These are phyloP conservation scores for Pleurotus sapidus DNA, from an alignment of 768 basidiomycete genomes.

Conservation along the genomic window DNA sequence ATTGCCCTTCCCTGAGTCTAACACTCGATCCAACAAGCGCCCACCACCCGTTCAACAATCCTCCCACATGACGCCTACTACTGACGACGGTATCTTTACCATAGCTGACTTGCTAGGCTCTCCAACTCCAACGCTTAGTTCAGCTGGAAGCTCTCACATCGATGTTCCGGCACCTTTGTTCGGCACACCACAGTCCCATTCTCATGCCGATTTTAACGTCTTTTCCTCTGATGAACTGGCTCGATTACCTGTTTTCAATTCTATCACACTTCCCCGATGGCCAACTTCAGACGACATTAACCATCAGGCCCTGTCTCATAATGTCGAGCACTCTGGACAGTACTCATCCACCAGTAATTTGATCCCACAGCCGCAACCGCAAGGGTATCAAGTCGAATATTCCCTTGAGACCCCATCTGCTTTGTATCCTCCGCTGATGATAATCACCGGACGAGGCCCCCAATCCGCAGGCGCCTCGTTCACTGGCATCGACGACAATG, in stretches of 20 bases:
- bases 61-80: too few relatives aligned
- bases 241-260: not conserved
- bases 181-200: not conserved
- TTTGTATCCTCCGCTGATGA: too few relatives aligned
- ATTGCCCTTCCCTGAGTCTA: not conserved
- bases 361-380: too few relatives aligned
- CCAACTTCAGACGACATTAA: too few relatives aligned
- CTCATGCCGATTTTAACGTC: not conserved
- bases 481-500: too few relatives aligned
- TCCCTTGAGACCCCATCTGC: too few relatives aligned
- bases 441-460: too few relatives aligned
- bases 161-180: not conserved
- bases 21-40: slow-evolving; percentile 1
- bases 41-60: not conserved
- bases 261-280: not conserved
- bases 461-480: too few relatives aligned
- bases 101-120: not conserved
- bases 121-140: not conserved
- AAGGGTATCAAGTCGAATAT: too few relatives aligned
- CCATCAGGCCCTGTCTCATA: too few relatives aligned
- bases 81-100: not conserved
- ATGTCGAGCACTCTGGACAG: too few relatives aligned
- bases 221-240: not conserved
- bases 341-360: too few relatives aligned
- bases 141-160: not conserved